phyloP scores from a whole-genome alignment of 805 yeast species.

The Yamadazyma akitaensis region DNA sequence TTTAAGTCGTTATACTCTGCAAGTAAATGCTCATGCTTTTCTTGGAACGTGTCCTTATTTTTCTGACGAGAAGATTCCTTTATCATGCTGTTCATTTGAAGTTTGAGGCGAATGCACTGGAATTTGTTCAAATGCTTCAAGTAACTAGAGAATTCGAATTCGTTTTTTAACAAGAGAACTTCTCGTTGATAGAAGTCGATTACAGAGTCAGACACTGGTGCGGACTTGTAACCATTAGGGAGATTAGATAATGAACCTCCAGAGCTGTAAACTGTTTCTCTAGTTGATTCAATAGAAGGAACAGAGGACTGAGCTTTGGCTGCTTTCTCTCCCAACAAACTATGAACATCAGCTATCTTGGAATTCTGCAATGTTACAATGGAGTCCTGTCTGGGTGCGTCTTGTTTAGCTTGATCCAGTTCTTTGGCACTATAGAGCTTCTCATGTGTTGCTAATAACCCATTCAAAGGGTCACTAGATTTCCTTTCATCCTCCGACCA shows the following conservation, averaged over 20 bases:
- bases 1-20: neutral
- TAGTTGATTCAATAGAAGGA: conserved; percentile 12
- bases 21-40: conserved; percentile 1
- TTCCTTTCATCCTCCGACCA: conserved; percentile 6
- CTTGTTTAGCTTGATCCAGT: neutral
- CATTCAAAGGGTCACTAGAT: conserved; percentile 18
- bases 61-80: conserved; percentile 6
- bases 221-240: neutral
- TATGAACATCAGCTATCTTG: conserved; percentile 4
- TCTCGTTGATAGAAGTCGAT: conserved; percentile 56
- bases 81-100: conserved; percentile 11
- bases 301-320: conserved; percentile 9
- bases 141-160: conserved; percentile 56
- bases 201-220: conserved; percentile 15
- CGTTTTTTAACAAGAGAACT: conserved; percentile 53
- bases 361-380: neutral
- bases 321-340: conserved; percentile 5
- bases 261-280: conserved; percentile 9
- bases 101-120: conserved; percentile 12
- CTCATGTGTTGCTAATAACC: conserved; percentile 33
- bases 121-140: conserved; percentile 37
- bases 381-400: neutral
- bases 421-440: conserved; percentile 19
- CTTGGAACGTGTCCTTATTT: neutral
- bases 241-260: conserved; percentile 3